Conservation (phyloP, 306 rosid species). For the Sesbania bispinosa region DNA sequence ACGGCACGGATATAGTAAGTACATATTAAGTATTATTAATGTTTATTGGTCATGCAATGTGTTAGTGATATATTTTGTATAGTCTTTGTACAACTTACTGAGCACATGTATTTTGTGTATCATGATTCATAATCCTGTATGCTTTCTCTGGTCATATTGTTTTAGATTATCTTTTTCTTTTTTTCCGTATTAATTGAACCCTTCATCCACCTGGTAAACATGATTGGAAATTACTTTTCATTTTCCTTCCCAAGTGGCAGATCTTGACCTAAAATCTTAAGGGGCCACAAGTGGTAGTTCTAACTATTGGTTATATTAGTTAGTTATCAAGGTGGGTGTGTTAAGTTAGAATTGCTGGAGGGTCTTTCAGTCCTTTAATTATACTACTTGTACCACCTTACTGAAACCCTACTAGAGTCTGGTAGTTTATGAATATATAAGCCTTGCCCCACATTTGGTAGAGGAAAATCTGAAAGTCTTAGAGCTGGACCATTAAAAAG, state of each 20-base stretch:
- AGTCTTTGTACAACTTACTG: too few species aligned
- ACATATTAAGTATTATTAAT: neutral
- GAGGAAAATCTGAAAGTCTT: neutral
- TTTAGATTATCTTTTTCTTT: neutral
- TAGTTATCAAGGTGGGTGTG: neutral
- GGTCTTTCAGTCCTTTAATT: neutral
- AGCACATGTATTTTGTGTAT: too few species aligned
- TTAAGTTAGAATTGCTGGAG: neutral
- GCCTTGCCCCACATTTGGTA: neutral
- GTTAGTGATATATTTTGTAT: too few species aligned
- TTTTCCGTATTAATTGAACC: neutral
- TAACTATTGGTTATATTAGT: neutral
- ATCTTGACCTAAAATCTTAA: neutral
- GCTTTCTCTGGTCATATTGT: neutral
- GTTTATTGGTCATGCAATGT: conserved; percentile 11
- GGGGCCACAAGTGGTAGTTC: neutral
- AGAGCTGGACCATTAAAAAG: too few species aligned
- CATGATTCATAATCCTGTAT: neutral
- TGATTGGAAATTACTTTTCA: neutral
- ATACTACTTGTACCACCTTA: neutral
- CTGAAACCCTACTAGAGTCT: neutral
- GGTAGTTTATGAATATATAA: neutral
- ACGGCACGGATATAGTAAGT: conserved; percentile 68
- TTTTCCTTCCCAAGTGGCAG: neutral
- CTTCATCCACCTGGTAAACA: neutral